Evolutionary conservation across 2,329 filamentous ascomycete species (phyloP).

Genomic region (Periconia digitata): DNA sequence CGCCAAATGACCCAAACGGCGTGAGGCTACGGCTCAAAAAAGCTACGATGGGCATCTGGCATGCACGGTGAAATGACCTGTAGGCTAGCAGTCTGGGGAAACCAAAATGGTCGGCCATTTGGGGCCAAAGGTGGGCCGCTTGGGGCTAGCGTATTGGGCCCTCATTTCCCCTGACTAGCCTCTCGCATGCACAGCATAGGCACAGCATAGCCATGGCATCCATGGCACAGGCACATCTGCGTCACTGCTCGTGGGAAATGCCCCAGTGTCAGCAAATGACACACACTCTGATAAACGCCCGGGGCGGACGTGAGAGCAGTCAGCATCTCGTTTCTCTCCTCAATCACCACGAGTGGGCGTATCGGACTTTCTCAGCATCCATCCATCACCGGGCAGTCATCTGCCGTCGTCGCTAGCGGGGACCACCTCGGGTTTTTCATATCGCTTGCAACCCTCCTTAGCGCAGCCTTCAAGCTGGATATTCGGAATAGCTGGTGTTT

Average conservation of each 20-base stretch:
- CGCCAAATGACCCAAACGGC: slow-evolving; percentile 31
- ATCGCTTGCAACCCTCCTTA: neutral
- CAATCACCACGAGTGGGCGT: too few species aligned
- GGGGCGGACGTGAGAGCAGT: too few species aligned
- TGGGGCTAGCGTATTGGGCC: slow-evolving; percentile 1
- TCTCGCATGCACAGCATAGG: neutral
- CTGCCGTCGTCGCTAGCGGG: neutral
- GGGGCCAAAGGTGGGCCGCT: neutral
- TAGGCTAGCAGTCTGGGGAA: slow-evolving; percentile 33
- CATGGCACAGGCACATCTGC: slow-evolving; percentile 15
- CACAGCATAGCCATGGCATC: too few species aligned
- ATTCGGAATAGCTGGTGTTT: neutral
- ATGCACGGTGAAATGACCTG: slow-evolving; percentile 29
- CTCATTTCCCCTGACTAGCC: slow-evolving; percentile 16
- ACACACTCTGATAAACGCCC: too few species aligned
- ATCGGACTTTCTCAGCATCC: neutral
- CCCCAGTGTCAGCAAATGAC: too few species aligned
- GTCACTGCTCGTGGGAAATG: slow-evolving; percentile 4
- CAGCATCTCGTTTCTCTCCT: too few species aligned
- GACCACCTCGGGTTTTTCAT: neutral
- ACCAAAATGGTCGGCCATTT: slow-evolving; percentile 1
- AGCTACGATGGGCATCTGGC: slow-evolving; percentile 26
- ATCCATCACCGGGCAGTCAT: neutral
- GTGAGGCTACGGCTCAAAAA: slow-evolving; percentile 21
- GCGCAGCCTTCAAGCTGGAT: neutral